Evolutionary conservation across 768 basidiomycete species (phyloP).

Genomic region (Lactifluus pinguis): DNA sequence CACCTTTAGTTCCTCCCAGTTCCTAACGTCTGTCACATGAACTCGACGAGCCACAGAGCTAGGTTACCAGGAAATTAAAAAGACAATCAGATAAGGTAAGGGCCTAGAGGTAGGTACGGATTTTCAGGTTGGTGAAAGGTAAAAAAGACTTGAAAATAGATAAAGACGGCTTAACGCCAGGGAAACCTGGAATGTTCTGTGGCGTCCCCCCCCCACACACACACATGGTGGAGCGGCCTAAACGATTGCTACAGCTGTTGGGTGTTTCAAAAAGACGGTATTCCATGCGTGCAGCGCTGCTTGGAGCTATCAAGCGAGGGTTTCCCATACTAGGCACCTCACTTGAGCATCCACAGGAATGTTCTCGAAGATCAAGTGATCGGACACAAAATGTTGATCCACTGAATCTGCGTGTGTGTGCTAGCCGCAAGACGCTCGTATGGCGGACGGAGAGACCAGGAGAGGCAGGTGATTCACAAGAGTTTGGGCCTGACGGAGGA

Average conservation of each 20-base stretch:
- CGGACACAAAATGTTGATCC: neutral
- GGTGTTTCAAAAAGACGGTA: too few relatives aligned
- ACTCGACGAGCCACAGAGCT: neutral
- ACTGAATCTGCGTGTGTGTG: neutral
- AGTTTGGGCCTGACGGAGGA: too few relatives aligned
- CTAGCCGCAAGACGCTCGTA: too few relatives aligned
- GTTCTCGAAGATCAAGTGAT: neutral
- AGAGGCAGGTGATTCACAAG: too few relatives aligned
- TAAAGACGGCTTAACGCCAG: neutral
- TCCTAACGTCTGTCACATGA: neutral
- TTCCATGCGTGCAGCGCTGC: too few relatives aligned
- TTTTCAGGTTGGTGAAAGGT: neutral
- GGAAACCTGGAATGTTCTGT: neutral
- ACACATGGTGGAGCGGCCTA: neutral
- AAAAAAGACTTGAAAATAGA: neutral
- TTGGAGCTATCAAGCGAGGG: too few relatives aligned
- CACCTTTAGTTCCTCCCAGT: neutral
- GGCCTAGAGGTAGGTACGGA: neutral
- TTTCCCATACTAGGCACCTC: too few relatives aligned
- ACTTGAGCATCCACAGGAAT: neutral
- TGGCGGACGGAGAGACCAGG: too few relatives aligned
- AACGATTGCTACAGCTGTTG: neutral
- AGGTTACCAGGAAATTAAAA: too few relatives aligned
- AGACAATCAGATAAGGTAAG: neutral
- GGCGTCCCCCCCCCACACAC: neutral